Percentiles rank a stretch among this genome's conserved stretches.
Conservation (phyloP, 2,329 filamentous ascomycete species). For the Exophiala xenobiotica region DNA sequence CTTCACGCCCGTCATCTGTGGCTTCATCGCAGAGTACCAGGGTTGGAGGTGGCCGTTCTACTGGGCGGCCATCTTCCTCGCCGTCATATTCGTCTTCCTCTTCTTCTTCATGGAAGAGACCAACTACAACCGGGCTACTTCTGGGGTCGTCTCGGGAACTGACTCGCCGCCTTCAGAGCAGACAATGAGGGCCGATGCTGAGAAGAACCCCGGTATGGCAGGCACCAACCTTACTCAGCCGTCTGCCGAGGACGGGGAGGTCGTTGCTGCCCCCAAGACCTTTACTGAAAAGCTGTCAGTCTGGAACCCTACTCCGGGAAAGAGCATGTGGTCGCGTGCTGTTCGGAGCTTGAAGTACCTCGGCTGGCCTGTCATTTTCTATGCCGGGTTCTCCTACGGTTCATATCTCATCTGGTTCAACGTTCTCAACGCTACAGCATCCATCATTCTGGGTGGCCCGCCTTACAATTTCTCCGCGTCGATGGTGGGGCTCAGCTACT, state of each 20-base stretch:
- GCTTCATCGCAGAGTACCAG: slow-evolving; percentile 30
- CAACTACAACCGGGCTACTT: slow-evolving; percentile 21
- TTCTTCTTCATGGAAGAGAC: slow-evolving; percentile 31
- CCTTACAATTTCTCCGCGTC: slow-evolving; percentile 41
- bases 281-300: slow-evolving; percentile 19
- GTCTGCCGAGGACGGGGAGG: neutral
- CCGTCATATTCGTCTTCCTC: slow-evolving; percentile 19
- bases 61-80: slow-evolving; percentile 26
- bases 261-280: slow-evolving; percentile 10
- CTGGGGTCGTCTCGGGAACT: slow-evolving; percentile 8
- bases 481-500: slow-evolving; percentile 42
- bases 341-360: slow-evolving; percentile 19
- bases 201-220: slow-evolving; percentile 9
- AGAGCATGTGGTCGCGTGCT: slow-evolving; percentile 16
- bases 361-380: slow-evolving; percentile 41
- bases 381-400: slow-evolving; percentile 43
- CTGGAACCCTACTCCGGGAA: slow-evolving; percentile 13
- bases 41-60: slow-evolving; percentile 31
- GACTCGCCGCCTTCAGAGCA: slow-evolving; percentile 13
- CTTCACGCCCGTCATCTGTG: slow-evolving; percentile 40
- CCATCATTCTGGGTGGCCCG: slow-evolving; percentile 37
- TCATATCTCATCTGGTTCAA: slow-evolving; percentile 42
- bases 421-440: slow-evolving; percentile 44
- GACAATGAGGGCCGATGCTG: neutral
- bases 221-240: neutral